A percentile compares a stretch with the other conserved stretches of the same genome.
These are phyloP conservation scores for Linum usitatissimum DNA, from an alignment of 345 rosid species.

Conservation along the genomic window DNA sequence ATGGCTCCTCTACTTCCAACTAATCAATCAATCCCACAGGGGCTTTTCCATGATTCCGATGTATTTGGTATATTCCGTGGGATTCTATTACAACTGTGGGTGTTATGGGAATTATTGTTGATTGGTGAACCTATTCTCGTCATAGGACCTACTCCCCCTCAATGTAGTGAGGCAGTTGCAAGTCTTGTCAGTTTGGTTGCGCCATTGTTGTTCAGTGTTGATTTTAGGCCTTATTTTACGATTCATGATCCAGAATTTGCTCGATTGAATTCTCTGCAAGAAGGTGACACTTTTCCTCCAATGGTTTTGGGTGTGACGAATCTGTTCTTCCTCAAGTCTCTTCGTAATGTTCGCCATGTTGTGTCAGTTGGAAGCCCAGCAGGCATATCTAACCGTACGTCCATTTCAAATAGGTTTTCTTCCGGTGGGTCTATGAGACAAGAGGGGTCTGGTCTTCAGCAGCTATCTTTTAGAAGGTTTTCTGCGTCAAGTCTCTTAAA, in stretches of 20 bases:
- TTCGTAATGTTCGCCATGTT: constrained; percentile 71
- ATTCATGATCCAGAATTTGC: constrained; percentile 88
- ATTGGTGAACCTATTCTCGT: constrained; percentile 90
- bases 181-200: constrained; percentile 91
- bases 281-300: constrained; percentile 79
- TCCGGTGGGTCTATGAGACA: constrained; percentile 60
- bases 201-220: constrained; percentile 72
- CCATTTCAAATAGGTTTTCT: constrained; percentile 47
- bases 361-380: constrained; percentile 85
- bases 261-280: constrained; percentile 52
- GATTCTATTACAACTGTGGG: constrained; percentile 80
- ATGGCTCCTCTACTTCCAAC: constrained; percentile 91
- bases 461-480: constrained; percentile 70
- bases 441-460: constrained; percentile 70
- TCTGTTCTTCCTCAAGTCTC: constrained; percentile 85
- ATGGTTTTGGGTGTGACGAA: constrained; percentile 95
- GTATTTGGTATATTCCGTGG: constrained; percentile 76
- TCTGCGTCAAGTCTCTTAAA: constrained; percentile 76
- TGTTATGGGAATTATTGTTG: constrained; percentile 80
- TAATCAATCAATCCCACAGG: constrained; percentile 88
- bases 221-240: constrained; percentile 97
- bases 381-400: constrained; percentile 44
- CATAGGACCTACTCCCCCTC: constrained; percentile 93
- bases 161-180: constrained; percentile 93
- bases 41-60: constrained; percentile 94